Conservation (phyloP, 805 yeast species). For the Vanderwaltozyma polyspora region DNA sequence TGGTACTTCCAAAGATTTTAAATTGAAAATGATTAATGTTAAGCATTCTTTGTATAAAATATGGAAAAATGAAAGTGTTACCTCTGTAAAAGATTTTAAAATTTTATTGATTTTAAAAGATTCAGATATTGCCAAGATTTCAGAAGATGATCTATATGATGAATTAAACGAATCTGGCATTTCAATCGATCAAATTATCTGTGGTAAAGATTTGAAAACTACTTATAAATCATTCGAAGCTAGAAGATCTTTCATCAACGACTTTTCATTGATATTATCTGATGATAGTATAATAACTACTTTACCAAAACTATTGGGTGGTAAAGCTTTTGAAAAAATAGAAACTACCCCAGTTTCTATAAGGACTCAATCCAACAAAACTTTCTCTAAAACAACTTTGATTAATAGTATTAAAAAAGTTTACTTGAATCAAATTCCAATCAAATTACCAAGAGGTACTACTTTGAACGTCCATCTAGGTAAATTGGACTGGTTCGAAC, state of each 20-base stretch:
- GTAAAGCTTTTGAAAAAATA: constrained; percentile 60
- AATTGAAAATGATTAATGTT: constrained; percentile 40
- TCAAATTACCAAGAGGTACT: constrained; percentile 63
- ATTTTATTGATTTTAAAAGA: constrained; percentile 29
- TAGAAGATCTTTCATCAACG: constrained; percentile 58
- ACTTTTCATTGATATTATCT: constrained; percentile 67
- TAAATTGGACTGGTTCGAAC: constrained; percentile 31
- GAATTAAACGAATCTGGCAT: constrained; percentile 39
- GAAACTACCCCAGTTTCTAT: constrained; percentile 62
- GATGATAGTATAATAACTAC: constrained; percentile 75
- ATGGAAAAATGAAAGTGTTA: constrained; percentile 22
- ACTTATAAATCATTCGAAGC: constrained; percentile 83
- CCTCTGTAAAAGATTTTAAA: constrained; percentile 28
- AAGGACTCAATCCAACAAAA: constrained; percentile 28
- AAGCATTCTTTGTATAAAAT: constrained; percentile 22
- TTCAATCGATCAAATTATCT: constrained; percentile 40
- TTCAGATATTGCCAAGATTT: constrained; percentile 28
- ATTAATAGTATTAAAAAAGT: constrained; percentile 49
- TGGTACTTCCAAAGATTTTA: constrained; percentile 40
- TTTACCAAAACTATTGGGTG: constrained; percentile 79
- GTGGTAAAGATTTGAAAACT: constrained; percentile 67
- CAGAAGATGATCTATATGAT: constrained; percentile 49
- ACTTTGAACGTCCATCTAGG: constrained; percentile 62
- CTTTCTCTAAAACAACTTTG: constrained; percentile 38
- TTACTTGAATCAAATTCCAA: constrained; percentile 42